phyloP scores from a whole-genome alignment of 2,329 filamentous ascomycete species.

The Aspergillus sp. region DNA sequence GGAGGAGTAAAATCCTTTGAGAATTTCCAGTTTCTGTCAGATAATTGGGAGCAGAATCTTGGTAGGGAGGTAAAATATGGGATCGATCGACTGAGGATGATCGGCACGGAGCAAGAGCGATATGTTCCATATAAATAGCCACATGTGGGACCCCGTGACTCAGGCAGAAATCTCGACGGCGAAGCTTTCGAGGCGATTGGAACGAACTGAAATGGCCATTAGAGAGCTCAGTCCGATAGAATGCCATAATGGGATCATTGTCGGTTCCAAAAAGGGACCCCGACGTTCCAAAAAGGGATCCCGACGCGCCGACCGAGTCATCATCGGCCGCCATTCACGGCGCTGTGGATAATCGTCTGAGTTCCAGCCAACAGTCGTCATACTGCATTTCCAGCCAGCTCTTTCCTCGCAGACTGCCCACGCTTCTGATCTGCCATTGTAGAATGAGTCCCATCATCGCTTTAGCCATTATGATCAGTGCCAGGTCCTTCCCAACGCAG shows the following conservation, averaged over 20 bases:
- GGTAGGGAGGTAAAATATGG: not conserved
- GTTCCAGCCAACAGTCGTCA: constrained; percentile 17
- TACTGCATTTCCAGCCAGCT: constrained; percentile 25
- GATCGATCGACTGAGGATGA: not conserved
- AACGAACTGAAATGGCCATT: not conserved
- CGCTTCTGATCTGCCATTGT: constrained; percentile 15
- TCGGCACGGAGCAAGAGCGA: not conserved
- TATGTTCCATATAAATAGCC: not conserved
- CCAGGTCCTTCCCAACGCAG: constrained; percentile 22
- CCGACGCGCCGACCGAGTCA: not conserved
- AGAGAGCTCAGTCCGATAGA: too few species aligned
- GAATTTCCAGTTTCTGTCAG: too few species aligned
- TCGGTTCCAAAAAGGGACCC: not conserved
- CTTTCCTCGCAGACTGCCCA: constrained; percentile 15
- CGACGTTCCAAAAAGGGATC: not conserved
- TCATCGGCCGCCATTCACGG: not conserved
- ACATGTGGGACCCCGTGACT: not conserved
- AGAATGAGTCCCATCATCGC: constrained; percentile 14
- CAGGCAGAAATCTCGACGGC: not conserved
- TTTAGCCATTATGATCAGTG: constrained; percentile 16
- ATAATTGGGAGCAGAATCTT: not conserved
- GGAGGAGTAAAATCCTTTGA: too few species aligned
- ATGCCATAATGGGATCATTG: not conserved
- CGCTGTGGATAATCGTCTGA: not conserved
- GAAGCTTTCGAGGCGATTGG: not conserved